These are phyloP conservation scores for Chrysoporthe cubensis DNA, from an alignment of 2,329 filamentous ascomycete species.

Conservation along the genomic window DNA sequence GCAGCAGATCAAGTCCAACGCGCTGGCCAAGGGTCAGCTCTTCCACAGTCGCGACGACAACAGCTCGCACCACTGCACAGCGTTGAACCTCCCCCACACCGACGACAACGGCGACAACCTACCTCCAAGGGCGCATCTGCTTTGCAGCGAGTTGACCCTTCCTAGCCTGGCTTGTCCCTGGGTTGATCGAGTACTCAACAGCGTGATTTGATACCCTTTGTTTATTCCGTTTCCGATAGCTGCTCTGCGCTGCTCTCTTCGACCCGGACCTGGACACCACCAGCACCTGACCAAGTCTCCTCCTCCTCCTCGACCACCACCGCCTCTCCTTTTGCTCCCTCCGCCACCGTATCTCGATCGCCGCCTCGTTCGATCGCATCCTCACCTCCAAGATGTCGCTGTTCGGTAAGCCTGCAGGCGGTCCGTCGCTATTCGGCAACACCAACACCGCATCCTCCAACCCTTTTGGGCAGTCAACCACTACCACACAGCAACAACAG, in stretches of 20 bases:
- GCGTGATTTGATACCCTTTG: slow-evolving; percentile 29
- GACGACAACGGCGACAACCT: not conserved
- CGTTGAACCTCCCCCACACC: no score
- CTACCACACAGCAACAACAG: slow-evolving; percentile 37
- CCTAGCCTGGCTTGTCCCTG: not conserved
- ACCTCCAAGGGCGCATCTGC: not conserved
- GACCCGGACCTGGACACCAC: not conserved
- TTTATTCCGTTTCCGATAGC: slow-evolving; percentile 16
- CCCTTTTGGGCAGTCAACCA: slow-evolving; percentile 33
- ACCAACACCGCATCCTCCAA: slow-evolving; percentile 22
- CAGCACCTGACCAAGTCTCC: not conserved
- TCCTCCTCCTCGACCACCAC: not conserved
- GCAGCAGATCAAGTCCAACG: not conserved
- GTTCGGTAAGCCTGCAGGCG: slow-evolving; percentile 31
- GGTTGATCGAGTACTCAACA: not conserved
- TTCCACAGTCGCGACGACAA: not conserved
- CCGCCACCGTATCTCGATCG: not conserved
- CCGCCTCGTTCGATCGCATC: not conserved
- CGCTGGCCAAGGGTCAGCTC: slow-evolving; percentile 1
- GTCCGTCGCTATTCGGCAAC: slow-evolving; percentile 34
- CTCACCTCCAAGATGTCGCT: slow-evolving; percentile 20
- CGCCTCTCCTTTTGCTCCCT: not conserved
- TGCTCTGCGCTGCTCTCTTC: not conserved
- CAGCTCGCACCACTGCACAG: not conserved
- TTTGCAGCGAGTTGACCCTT: not conserved